Evolutionary conservation across 2,329 filamentous ascomycete species (phyloP).

Genomic region (Endothia cerciana): DNA sequence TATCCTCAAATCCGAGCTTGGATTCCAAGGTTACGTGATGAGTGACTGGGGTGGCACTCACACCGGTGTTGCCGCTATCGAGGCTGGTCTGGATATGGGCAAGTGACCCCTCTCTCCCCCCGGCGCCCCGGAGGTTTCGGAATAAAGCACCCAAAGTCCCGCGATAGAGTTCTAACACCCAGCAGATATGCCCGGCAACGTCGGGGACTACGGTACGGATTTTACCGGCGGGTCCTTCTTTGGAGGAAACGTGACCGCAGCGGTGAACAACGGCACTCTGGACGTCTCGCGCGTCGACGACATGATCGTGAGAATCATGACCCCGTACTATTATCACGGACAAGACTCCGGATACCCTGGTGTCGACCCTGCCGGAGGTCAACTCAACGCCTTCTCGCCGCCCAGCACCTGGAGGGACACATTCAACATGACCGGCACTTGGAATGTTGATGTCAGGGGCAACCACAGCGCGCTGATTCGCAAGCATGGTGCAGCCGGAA

Average conservation of each 20-base stretch:
- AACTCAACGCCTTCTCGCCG: slow-evolving; percentile 55
- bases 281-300: slow-evolving; percentile 47
- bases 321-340: slow-evolving; percentile 53
- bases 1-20: slow-evolving; percentile 73
- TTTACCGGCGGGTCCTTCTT: slow-evolving; percentile 45
- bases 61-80: slow-evolving; percentile 46
- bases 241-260: slow-evolving; percentile 49
- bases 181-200: slow-evolving; percentile 51
- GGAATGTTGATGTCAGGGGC: slow-evolving; percentile 54
- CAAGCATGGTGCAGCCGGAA: slow-evolving; percentile 60
- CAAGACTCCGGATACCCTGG: slow-evolving; percentile 52
- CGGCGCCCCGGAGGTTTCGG: background rate
- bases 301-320: slow-evolving; percentile 58
- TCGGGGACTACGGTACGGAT: slow-evolving; percentile 38
- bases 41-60: slow-evolving; percentile 62
- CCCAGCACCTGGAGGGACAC: slow-evolving; percentile 48
- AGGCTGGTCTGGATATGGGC: slow-evolving; percentile 52
- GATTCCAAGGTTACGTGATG: slow-evolving; percentile 77
- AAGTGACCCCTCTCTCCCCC: background rate
- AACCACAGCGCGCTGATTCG: slow-evolving; percentile 60
- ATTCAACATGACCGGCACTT: slow-evolving; percentile 45
- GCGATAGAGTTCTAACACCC: background rate
- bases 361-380: slow-evolving; percentile 49
- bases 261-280: slow-evolving; percentile 53
- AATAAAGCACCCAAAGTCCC: too few relatives aligned